These are phyloP conservation scores for Rhodofomes roseus DNA, from an alignment of 1,284 basidiomycete genomes.

Conservation along the genomic window DNA sequence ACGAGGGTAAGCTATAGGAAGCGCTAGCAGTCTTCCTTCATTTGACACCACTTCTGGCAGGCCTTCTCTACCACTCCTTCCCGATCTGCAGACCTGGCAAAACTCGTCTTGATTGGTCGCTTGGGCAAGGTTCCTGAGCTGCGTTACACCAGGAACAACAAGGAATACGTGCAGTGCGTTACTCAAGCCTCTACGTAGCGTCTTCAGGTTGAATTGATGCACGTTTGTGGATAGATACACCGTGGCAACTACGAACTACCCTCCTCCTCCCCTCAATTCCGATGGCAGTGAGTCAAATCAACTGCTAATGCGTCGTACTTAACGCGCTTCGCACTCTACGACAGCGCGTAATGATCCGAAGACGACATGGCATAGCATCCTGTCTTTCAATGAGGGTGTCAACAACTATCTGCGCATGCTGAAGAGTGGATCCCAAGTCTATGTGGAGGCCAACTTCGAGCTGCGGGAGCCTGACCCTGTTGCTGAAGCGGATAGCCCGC, in stretches of 20 bases:
- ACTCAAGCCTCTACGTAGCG: not conserved
- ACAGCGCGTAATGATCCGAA: conserved; percentile 50
- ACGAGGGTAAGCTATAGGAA: not conserved
- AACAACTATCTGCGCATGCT: conserved; percentile 63
- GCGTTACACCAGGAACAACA: conserved; percentile 64
- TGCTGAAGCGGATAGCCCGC: conserved; percentile 58
- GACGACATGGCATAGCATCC: conserved; percentile 71
- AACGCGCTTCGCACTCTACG: not conserved
- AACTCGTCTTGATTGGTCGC: conserved; percentile 72
- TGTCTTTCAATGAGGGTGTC: conserved; percentile 59
- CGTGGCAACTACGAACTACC: conserved; percentile 63
- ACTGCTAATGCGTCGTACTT: not conserved
- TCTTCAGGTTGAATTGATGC: not conserved
- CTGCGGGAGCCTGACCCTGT: conserved; percentile 63
- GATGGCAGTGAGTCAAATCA: conserved; percentile 51
- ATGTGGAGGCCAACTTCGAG: conserved; percentile 73
- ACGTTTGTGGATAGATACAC: conserved; percentile 46
- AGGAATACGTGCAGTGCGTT: conserved; percentile 70
- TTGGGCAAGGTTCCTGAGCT: conserved; percentile 69
- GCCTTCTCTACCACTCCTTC: conserved; percentile 62
- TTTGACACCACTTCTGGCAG: conserved; percentile 52
- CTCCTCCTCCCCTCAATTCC: conserved; percentile 51
- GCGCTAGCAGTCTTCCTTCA: conserved; percentile 17
- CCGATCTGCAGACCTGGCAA: conserved; percentile 60
- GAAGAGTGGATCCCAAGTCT: conserved; percentile 67